These are phyloP conservation scores for Neoboletus brunneissimus DNA, from an alignment of 768 basidiomycete species.

Conservation along the genomic window DNA sequence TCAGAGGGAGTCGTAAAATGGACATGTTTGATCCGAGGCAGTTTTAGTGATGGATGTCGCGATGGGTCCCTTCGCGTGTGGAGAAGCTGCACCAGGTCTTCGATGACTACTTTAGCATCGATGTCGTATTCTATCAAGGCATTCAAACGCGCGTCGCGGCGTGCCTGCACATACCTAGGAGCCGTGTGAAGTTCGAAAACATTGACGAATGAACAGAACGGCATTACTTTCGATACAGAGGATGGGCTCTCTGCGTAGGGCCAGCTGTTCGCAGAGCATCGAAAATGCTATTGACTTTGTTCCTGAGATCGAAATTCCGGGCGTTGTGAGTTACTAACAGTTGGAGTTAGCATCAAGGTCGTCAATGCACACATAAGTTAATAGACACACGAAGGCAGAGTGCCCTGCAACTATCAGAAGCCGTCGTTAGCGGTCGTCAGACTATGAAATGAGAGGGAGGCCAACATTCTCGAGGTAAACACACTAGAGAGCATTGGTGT, in stretches of 20 bases:
- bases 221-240: conserved; percentile 6
- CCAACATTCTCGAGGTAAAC: conserved; percentile 50
- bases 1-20: conserved; percentile 31
- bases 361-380: neutral
- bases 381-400: conserved; percentile 42
- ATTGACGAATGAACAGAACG: neutral
- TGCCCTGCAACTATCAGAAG: conserved; percentile 40
- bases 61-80: conserved; percentile 7
- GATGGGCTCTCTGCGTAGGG: neutral
- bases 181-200: neutral
- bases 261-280: neutral
- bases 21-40: conserved; percentile 30
- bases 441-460: neutral
- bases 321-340: conserved; percentile 27
- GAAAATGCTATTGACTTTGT: conserved; percentile 7
- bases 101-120: neutral
- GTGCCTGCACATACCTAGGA: neutral
- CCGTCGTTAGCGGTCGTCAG: neutral
- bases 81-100: conserved; percentile 24
- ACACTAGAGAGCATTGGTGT: conserved; percentile 29
- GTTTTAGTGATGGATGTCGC: too few relatives aligned
- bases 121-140: conserved; percentile 10
- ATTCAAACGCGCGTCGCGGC: conserved; percentile 4
- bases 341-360: neutral
- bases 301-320: neutral